phyloP scores from a whole-genome alignment of 2,329 filamentous ascomycete species.

The Diaporthe amygdali region DNA sequence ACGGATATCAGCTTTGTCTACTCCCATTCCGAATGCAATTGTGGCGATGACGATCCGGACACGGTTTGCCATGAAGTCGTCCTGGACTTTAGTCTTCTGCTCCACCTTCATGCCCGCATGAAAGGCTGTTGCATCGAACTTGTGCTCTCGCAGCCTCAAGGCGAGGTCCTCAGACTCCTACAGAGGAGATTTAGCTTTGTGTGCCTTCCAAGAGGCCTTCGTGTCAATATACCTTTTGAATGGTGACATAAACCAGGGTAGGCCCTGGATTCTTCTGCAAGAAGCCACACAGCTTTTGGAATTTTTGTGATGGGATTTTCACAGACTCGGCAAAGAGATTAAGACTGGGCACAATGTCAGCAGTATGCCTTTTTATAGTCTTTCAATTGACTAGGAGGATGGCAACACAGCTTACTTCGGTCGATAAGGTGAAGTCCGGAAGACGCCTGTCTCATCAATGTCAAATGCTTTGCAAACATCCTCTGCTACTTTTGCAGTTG shows the following conservation, averaged over 20 bases:
- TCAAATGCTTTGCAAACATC: conserved; percentile 60
- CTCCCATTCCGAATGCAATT: conserved; percentile 66
- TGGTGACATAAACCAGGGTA: conserved; percentile 65
- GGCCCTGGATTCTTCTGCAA: conserved; percentile 56
- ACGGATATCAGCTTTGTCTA: conserved; percentile 60
- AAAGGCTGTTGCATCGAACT: conserved; percentile 50
- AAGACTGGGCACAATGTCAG: conserved; percentile 40
- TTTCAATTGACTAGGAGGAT: background rate
- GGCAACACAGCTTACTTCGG: conserved; percentile 45
- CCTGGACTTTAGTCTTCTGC: conserved; percentile 52
- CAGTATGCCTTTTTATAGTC: too few relatives aligned
- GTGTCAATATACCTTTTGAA: conserved; percentile 47
- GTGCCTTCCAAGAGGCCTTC: too few relatives aligned
- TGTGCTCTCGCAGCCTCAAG: conserved; percentile 37
- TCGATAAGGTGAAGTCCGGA: conserved; percentile 64
- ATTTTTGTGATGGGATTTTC: conserved; percentile 48
- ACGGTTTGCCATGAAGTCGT: conserved; percentile 53
- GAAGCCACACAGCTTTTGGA: conserved; percentile 51
- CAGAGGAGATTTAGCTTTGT: background rate
- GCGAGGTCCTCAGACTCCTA: conserved; percentile 53
- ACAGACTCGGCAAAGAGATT: conserved; percentile 56
- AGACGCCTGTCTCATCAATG: conserved; percentile 55
- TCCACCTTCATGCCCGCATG: conserved; percentile 56
- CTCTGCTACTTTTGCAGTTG: conserved; percentile 58
- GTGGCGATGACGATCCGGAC: conserved; percentile 57